A percentile compares a stretch with the other conserved stretches of the same genome.
Evolutionary conservation across 2,329 filamentous ascomycete species (phyloP).

Genomic region (Apiospora rasikravindrae): DNA sequence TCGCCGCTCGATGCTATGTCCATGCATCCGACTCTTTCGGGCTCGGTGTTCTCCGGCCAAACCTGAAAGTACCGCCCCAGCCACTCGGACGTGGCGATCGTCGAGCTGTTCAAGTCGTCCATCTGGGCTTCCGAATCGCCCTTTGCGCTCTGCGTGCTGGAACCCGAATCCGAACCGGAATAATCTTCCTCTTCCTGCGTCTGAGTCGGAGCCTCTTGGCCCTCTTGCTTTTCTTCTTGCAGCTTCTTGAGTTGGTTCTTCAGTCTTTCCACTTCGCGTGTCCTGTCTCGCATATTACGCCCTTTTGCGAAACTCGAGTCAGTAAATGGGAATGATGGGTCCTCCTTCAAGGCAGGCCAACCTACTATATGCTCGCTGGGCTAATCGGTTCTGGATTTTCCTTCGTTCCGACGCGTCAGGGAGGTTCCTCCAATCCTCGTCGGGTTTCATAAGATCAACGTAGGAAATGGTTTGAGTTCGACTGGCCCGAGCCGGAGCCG

Average conservation of each 20-base stretch:
- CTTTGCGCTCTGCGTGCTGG: background rate
- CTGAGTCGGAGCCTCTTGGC: conserved; percentile 15
- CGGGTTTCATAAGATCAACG: conserved; percentile 41
- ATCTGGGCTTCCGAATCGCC: background rate
- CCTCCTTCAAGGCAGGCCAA: background rate
- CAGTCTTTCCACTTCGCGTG: conserved; percentile 40
- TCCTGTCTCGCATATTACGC: conserved; percentile 41
- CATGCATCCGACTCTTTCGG: conserved; percentile 28
- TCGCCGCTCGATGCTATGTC: conserved; percentile 29
- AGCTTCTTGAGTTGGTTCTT: conserved; percentile 41
- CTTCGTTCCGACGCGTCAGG: conserved; percentile 40
- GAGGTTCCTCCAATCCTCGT: conserved; percentile 42
- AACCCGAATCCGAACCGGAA: background rate
- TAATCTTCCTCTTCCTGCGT: background rate
- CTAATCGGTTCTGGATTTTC: conserved; percentile 43
- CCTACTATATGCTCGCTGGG: conserved; percentile 41
- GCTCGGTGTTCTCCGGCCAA: conserved; percentile 32
- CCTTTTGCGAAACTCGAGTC: conserved; percentile 29
- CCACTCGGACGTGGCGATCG: conserved; percentile 30
- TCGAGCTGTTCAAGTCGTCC: conserved; percentile 16
- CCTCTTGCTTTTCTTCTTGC: conserved; percentile 35
- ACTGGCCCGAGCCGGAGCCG: conserved; percentile 38
- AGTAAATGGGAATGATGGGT: conserved; percentile 14
- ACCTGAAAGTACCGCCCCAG: conserved; percentile 34
- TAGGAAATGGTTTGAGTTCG: conserved; percentile 41